phyloP scores from a whole-genome alignment of 257 asterid species.

The Gynochthodes officinalis region DNA sequence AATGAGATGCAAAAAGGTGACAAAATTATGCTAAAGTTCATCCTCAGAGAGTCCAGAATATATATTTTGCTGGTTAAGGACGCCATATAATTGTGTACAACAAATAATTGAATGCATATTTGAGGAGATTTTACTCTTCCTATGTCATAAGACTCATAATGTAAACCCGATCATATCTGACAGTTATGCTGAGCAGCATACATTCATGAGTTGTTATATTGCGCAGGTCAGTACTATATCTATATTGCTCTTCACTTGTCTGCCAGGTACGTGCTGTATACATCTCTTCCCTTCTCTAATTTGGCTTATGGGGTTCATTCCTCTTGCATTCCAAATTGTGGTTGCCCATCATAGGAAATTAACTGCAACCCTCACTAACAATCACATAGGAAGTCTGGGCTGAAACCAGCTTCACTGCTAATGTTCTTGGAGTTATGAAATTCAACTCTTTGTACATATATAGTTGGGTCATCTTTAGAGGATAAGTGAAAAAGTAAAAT shows the following conservation, averaged over 20 bases:
- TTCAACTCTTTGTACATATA: background rate
- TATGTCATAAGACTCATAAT: background rate
- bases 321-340: background rate
- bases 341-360: background rate
- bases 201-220: constrained; percentile 8
- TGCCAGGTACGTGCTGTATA: constrained; percentile 43
- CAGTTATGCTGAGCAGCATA: background rate
- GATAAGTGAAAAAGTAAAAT: background rate
- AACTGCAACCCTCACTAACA: background rate
- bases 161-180: too few relatives aligned
- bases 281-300: background rate
- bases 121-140: background rate
- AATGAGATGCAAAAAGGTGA: background rate
- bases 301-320: background rate
- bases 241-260: constrained; percentile 46
- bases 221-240: constrained; percentile 50
- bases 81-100: too few relatives aligned
- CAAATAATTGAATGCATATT: background rate
- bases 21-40: background rate
- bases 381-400: background rate
- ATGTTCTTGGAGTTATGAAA: background rate
- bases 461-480: background rate
- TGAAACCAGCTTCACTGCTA: background rate
- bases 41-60: background rate
- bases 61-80: background rate